Conservation (phyloP, 73 alveolate species). For the Paramecium octaurelia region DNA sequence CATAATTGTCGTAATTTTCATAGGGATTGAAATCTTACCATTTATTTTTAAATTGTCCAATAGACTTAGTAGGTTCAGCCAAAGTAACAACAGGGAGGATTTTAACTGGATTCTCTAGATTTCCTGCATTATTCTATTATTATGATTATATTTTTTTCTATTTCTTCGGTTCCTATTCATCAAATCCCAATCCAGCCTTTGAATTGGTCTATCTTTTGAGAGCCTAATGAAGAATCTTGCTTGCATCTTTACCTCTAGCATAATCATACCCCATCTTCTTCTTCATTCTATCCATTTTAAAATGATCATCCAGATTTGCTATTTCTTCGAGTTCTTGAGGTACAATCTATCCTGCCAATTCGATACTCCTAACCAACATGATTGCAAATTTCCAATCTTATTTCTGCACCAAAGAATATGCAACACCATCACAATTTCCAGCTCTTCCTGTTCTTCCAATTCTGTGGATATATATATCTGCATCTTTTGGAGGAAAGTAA, state of each 20-base stretch:
- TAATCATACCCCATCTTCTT: conserved; percentile 59
- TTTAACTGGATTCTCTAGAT: neutral
- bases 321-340: conserved; percentile 69
- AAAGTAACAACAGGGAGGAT: neutral
- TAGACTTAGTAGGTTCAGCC: neutral
- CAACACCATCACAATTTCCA: conserved; percentile 82
- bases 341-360: conserved; percentile 65
- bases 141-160: neutral
- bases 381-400: conserved; percentile 69
- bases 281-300: conserved; percentile 64
- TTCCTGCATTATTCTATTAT: neutral
- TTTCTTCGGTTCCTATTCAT: conserved; percentile 40
- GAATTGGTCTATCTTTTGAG: conserved; percentile 47
- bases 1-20: conserved; percentile 18
- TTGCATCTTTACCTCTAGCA: conserved; percentile 61
- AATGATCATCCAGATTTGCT: conserved; percentile 69
- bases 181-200: conserved; percentile 53
- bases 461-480: conserved; percentile 96
- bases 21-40: conserved; percentile 34
- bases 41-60: conserved; percentile 27
- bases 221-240: conserved; percentile 42
- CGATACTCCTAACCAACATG: conserved; percentile 61
- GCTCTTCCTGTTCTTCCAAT: conserved; percentile 98
- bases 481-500: conserved; percentile 96
- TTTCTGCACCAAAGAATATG: conserved; percentile 66